These are phyloP conservation scores for Wickerhamiella musiphila DNA, from an alignment of 805 yeast genomes.

Conservation along the genomic window DNA sequence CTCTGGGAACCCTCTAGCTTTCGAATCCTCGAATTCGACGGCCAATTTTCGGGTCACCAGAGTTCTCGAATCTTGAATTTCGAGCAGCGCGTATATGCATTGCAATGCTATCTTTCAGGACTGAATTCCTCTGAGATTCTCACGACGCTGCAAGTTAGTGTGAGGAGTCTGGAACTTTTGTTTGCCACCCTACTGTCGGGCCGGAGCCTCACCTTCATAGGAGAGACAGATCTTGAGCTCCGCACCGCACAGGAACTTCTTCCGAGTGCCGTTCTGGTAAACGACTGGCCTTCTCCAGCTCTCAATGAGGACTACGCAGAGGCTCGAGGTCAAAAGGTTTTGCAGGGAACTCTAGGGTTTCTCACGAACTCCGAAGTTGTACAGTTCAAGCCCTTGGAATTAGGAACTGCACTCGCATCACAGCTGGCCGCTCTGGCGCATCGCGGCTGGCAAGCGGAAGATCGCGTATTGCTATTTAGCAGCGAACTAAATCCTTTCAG, in stretches of 20 bases:
- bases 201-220: conserved; percentile 2
- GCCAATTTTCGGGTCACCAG: conserved; percentile 3
- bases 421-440: conserved; percentile 22
- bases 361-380: conserved; percentile 1
- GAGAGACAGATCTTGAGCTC: conserved; percentile 2
- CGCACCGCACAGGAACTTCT: neutral
- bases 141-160: conserved; percentile 6
- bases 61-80: conserved; percentile 4
- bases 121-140: conserved; percentile 4
- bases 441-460: conserved; percentile 17
- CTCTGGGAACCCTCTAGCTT: conserved; percentile 24
- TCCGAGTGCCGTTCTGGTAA: neutral
- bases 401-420: conserved; percentile 23
- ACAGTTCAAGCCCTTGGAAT: conserved; percentile 11
- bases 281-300: conserved; percentile 4
- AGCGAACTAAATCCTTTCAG: conserved; percentile 15
- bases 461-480: conserved; percentile 19
- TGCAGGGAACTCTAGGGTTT: neutral
- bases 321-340: neutral
- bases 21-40: conserved; percentile 2
- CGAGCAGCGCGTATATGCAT: conserved; percentile 3
- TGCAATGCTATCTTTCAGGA: conserved; percentile 4
- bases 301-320: neutral
- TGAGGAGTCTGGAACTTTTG: conserved; percentile 10
- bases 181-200: conserved; percentile 13